Conservation (phyloP, 2,329 filamentous ascomycete genomes). For the Orbilia oligospora region DNA sequence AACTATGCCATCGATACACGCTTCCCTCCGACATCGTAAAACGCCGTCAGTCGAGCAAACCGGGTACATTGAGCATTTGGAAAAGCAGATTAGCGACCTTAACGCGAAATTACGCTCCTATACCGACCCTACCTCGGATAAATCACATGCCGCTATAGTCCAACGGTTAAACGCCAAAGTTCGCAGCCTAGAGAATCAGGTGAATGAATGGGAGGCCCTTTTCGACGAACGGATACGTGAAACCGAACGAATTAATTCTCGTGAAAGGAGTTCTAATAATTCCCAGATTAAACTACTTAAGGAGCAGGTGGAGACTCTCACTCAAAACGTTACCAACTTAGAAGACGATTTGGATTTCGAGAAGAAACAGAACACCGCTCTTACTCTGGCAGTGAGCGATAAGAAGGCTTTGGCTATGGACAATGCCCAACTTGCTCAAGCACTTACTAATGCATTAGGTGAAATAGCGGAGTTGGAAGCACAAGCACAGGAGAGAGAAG, state of each 20-base stretch:
- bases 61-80: conserved; percentile 57
- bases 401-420: conserved; percentile 59
- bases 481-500: conserved; percentile 39
- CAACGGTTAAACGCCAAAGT: conserved; percentile 58
- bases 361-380: conserved; percentile 47
- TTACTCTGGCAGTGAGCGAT: conserved; percentile 54
- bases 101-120: conserved; percentile 55
- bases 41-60: conserved; percentile 57
- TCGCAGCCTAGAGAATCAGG: conserved; percentile 57
- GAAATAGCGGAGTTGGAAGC: conserved; percentile 59
- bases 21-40: conserved; percentile 59
- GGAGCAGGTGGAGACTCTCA: conserved; percentile 51
- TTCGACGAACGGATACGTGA: conserved; percentile 60
- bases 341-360: conserved; percentile 59
- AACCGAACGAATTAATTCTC: conserved; percentile 48
- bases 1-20: conserved; percentile 55
- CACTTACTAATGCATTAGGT: conserved; percentile 53
- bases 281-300: conserved; percentile 49
- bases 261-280: conserved; percentile 44
- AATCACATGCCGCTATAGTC: conserved; percentile 58
- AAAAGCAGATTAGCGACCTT: conserved; percentile 55
- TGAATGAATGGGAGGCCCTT: conserved; percentile 59
- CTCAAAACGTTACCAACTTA: conserved; percentile 34
- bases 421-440: conserved; percentile 55
- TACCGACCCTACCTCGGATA: conserved; percentile 58